Evolutionary conservation across 2,329 filamentous ascomycete species (phyloP), one percentile per base, ranked within the genome.

Genomic region (Verticillium albo-atrum): DNA sequence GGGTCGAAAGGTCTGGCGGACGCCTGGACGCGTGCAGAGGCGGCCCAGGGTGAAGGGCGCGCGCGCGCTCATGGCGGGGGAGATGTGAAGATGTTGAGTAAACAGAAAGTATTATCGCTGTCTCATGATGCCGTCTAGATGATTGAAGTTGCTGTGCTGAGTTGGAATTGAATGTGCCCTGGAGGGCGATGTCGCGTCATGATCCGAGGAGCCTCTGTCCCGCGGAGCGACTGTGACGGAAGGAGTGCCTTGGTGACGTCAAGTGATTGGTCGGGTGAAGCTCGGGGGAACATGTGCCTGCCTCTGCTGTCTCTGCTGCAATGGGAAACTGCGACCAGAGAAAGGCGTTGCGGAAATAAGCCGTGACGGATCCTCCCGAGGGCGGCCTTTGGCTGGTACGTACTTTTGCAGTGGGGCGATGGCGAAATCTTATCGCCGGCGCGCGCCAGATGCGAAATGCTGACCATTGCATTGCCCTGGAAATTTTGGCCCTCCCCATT

Each of bases 61-160:
- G 69, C 76, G 73, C 68, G 73, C 67, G 69, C 76, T 80, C 80
- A 84, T 83, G n/a, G 42, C 17, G 20, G 20, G 37, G 37, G 37
- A 47, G 20, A n/a, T 37, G 14, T 37, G n/a, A n/a, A 10, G 37
- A 4, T 47, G 20, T 47, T 20, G 37, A 47, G 6, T 20, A n/a
- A 6, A 47, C 20, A n/a, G 1, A 47, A n/a, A 7, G 20, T 47
- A 23, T n/a, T 47, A 47, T 47, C 37, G 37, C 37, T 10, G 5
- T 47, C 37, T 47, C 37, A 47, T 47, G 37, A 47, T 47, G 37
- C 37, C 37, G n/a, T 47, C 37, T 47, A 47, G 2, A 12, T 5
- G n/a, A n/a, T 47, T 9, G 37, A 47, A n/a, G 9, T 32, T 14
- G 9, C 30, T 32, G 14, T 32, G 6, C 3, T 47, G 20, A 20